A percentile compares a stretch with the other conserved stretches of the same genome.
phyloP scores from a whole-genome alignment of 305 asterid species.

The Fraxinus sp. region DNA sequence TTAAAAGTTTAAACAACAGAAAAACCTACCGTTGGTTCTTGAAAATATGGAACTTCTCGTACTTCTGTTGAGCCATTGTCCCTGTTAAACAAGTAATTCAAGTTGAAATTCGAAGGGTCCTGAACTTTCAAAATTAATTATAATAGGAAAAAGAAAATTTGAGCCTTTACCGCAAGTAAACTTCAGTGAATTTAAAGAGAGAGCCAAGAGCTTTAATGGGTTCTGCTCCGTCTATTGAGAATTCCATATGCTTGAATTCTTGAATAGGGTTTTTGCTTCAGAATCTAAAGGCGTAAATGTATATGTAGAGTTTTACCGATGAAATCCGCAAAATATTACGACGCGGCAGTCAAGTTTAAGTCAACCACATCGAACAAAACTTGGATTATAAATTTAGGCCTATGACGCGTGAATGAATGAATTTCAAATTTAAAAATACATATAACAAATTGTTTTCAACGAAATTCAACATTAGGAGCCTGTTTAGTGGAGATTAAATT shows the following conservation, averaged over 20 bases:
- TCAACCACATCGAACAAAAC: not conserved
- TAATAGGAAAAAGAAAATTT: not conserved
- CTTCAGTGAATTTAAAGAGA: constrained; percentile 67
- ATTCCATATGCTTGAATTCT: constrained; percentile 36
- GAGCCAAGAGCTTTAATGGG: constrained; percentile 64
- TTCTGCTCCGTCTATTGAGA: constrained; percentile 38
- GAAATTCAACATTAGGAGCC: no score
- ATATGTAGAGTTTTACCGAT: not conserved
- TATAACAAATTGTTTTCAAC: no score
- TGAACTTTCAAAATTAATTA: constrained; percentile 2
- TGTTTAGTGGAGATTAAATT: no score
- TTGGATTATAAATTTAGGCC: no score
- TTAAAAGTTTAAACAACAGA: constrained; percentile 5
- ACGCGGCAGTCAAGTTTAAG: not conserved
- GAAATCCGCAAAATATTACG: not conserved
- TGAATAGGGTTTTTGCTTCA: constrained; percentile 17
- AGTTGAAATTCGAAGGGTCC: not conserved
- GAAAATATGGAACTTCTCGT: constrained; percentile 27
- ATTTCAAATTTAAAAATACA: no score
- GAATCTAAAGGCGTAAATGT: not conserved
- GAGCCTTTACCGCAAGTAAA: constrained; percentile 54
- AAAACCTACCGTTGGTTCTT: constrained; percentile 42
- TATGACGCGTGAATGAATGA: no score
- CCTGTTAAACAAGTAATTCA: constrained; percentile 41
- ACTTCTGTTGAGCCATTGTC: constrained; percentile 40